Base-by-base conservation (phyloP, 2,329 filamentous ascomycete genomes). In the Ceratocystis cubensis region DNA sequence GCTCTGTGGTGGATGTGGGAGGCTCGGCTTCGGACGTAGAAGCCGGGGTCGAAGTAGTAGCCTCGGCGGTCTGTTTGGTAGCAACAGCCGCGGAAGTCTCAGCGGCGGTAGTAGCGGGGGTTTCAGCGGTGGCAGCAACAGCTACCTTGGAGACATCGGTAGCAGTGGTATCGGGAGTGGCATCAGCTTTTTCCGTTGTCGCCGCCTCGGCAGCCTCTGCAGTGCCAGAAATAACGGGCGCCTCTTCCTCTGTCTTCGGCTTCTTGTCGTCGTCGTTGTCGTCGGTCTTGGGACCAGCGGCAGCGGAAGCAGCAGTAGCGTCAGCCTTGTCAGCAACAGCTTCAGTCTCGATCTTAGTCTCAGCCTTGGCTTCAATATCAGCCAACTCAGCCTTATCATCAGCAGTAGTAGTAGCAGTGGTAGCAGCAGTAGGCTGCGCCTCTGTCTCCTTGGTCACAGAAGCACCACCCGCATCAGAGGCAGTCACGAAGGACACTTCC, bases 1-100 rank as follows among this genome's bases (percentile, higher is more conserved):
- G 48, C 20, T 53, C 48, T 10, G 7, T 13, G 33, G 70, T 68
- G 37, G 57, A 57, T 10, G 48, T 25, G 33, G 70, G 68, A 37
- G 57, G 57, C 46, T 68, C 69, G 45, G 53, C 56, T 22, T 65
- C 69, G 13, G 61, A 30, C 33, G 37, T 50, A 22, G 66, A 25
- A 10, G 59, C 63, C 13, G 37, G n/a, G 28, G 30, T 5, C 3
- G 66, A 3, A 15, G 37, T 44, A 5, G 41, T 17, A 53, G 61
- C 59, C 46, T 56, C 45, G 17, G 28, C 20, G 41, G 45, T 41
- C 5, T 45, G 22, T 45, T 62, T 44, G 45, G 28, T 13, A 17
- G 28, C 53, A 30, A n/a, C 17, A 33, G 53, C 28, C 4, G 30
- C 33, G 17, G 59, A 33, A 44, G 63, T 17, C 66, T 65, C 63